Percentiles rank a stretch among this genome's conserved stretches.
Conservation (phyloP, 768 basidiomycete species). For the Pleurotus platypus region DNA sequence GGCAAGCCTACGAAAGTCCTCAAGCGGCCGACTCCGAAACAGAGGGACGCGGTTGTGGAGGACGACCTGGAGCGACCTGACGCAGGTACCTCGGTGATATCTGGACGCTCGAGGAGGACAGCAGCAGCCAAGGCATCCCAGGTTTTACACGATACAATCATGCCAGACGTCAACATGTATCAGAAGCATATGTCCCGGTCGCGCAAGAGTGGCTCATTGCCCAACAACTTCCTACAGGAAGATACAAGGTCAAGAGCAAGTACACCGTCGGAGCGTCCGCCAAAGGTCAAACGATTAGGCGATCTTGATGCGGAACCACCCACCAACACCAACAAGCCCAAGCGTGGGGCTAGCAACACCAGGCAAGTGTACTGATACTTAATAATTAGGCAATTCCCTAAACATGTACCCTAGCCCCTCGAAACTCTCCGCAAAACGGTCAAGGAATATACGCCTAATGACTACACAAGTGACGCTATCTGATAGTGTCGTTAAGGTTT, state of each 20-base stretch:
- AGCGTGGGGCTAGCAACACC: not conserved
- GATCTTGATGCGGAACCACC: not conserved
- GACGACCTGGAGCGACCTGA: not conserved
- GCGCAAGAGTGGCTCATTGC: slow-evolving; percentile 28
- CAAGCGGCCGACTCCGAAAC: not conserved
- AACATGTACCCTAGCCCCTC: not conserved
- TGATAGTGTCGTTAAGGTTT: slow-evolving; percentile 60
- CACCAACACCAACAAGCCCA: not conserved
- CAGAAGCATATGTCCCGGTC: slow-evolving; percentile 55
- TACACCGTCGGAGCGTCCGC: not conserved
- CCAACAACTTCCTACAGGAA: slow-evolving; percentile 18
- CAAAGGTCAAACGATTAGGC: slow-evolving; percentile 13
- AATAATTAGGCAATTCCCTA: too few species aligned
- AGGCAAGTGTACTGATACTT: too few species aligned
- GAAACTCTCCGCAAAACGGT: not conserved
- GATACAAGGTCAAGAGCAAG: slow-evolving; percentile 13
- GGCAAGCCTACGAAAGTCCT: too few species aligned
- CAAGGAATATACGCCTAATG: slow-evolving; percentile 45
- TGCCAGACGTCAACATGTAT: slow-evolving; percentile 74
- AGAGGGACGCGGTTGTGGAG: not conserved
- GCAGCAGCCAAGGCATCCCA: slow-evolving; percentile 46
- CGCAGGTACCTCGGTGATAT: not conserved
- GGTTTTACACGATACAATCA: slow-evolving; percentile 60
- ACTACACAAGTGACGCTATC: slow-evolving; percentile 62
- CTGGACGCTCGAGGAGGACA: slow-evolving; percentile 24